Evolutionary conservation across 2,329 filamentous ascomycete genomes (phyloP).

Genomic region (Fusarium torreyae): DNA sequence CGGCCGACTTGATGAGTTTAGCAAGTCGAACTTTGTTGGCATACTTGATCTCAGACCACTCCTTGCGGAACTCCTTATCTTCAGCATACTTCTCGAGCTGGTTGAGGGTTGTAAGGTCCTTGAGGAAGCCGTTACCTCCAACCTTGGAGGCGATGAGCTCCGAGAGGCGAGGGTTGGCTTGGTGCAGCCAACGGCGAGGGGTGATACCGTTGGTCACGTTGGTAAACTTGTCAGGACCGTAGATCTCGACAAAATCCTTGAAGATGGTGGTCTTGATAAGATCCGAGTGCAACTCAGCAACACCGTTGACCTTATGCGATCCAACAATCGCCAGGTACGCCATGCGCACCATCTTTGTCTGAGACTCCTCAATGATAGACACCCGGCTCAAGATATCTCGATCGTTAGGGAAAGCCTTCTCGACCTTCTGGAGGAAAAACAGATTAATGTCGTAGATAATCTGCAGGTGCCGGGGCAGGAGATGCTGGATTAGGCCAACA

Average conservation of each 20-base stretch:
- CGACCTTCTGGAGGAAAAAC: conserved; percentile 90
- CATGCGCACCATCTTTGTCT: conserved; percentile 99
- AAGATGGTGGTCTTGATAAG: conserved; percentile 99
- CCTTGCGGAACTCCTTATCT: conserved; percentile 91
- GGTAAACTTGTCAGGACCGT: conserved; percentile 96
- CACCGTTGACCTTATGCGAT: conserved; percentile 99
- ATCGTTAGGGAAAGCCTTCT: conserved; percentile 91
- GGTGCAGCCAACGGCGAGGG: conserved; percentile 94
- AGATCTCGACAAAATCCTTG: conserved; percentile 97
- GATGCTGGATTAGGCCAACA: conserved; percentile 90
- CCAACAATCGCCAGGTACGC: conserved; percentile 94
- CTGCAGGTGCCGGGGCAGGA: conserved; percentile 93
- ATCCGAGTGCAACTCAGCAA: conserved; percentile 97
- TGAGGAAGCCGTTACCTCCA: conserved; percentile 87
- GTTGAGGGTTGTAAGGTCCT: conserved; percentile 88
- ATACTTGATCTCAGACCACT: conserved; percentile 97
- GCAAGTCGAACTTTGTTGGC: conserved; percentile 95
- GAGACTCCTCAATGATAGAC: conserved; percentile 98
- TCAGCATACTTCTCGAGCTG: conserved; percentile 87
- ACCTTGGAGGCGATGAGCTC: conserved; percentile 93
- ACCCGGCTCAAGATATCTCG: conserved; percentile 87
- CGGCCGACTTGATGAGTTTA: conserved; percentile 88
- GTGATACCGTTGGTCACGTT: conserved; percentile 99
- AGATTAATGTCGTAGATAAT: conserved; percentile 99
- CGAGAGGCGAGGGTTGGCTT: conserved; percentile 93